Conservation (phyloP, 2,329 filamentous ascomycete species). For the Biscogniauxia marginata region DNA sequence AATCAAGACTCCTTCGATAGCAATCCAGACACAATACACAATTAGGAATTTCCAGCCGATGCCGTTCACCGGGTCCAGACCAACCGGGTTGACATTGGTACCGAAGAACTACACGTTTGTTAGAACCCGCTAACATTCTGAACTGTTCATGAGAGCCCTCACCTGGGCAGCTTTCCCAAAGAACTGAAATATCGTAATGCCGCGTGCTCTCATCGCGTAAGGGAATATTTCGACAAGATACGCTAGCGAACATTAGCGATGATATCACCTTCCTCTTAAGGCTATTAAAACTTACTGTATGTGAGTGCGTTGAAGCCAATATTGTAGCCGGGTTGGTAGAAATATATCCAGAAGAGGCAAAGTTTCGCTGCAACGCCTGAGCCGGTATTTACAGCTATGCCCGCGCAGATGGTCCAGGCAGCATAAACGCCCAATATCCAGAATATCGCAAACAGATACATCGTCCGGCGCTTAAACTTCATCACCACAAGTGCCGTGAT, state of each 20-base stretch:
- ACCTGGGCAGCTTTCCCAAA: slow-evolving; percentile 31
- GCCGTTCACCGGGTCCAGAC: slow-evolving; percentile 32
- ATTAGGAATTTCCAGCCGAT: slow-evolving; percentile 31
- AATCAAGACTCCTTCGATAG: slow-evolving; percentile 45
- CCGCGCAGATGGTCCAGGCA: slow-evolving; percentile 51
- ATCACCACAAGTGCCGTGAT: slow-evolving; percentile 43
- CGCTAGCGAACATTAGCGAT: slow-evolving; percentile 11
- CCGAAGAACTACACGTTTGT: slow-evolving; percentile 41
- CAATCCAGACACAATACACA: slow-evolving; percentile 31
- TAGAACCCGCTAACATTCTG: neutral
- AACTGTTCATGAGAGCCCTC: neutral
- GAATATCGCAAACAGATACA: slow-evolving; percentile 52
- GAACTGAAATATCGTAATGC: slow-evolving; percentile 42
- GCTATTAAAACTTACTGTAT: slow-evolving; percentile 42
- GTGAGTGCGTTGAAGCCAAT: slow-evolving; percentile 61
- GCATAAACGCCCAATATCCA: slow-evolving; percentile 54
- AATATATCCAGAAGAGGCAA: slow-evolving; percentile 55
- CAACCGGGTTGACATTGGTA: slow-evolving; percentile 31
- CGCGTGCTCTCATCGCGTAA: slow-evolving; percentile 52
- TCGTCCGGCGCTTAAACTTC: slow-evolving; percentile 45
- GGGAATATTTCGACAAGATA: slow-evolving; percentile 56
- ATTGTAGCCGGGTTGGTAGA: slow-evolving; percentile 56
- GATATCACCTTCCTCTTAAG: neutral
- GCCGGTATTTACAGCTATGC: slow-evolving; percentile 28
- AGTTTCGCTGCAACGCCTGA: slow-evolving; percentile 35